These are phyloP conservation scores for Noccaea bulbosa DNA, from an alignment of 345 rosid genomes.

Conservation along the genomic window DNA sequence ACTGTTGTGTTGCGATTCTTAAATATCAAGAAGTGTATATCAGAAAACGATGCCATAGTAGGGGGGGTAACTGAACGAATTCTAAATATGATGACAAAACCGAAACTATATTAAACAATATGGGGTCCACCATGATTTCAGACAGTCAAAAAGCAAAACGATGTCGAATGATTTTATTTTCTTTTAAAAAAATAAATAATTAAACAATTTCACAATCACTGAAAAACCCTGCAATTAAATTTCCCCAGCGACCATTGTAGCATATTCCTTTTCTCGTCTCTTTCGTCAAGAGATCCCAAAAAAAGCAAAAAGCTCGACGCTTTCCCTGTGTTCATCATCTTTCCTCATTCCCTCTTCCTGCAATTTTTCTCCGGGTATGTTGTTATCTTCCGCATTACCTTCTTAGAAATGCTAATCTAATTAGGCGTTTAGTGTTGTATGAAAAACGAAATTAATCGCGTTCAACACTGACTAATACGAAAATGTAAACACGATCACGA, in stretches of 20 bases:
- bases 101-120: not conserved
- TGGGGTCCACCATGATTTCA: constrained; percentile 22
- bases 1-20: too few species aligned
- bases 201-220: constrained; percentile 5
- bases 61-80: too few species aligned
- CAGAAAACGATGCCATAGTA: too few species aligned
- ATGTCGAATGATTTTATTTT: not conserved
- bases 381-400: not conserved
- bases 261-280: constrained; percentile 44
- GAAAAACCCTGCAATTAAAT: not conserved
- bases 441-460: not conserved
- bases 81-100: too few species aligned
- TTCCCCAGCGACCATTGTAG: constrained; percentile 26
- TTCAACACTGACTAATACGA: not conserved
- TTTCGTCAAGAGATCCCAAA: constrained; percentile 17
- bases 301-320: not conserved
- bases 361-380: constrained; percentile 3
- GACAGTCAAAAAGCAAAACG: constrained; percentile 5
- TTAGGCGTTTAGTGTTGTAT: not conserved
- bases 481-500: not conserved
- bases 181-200: not conserved
- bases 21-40: too few species aligned
- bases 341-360: constrained; percentile 10
- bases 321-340: constrained; percentile 7
- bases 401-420: not conserved